phyloP scores from a whole-genome alignment of 495 filamentous ascomycete genomes.

The Extremus antarcticus region DNA sequence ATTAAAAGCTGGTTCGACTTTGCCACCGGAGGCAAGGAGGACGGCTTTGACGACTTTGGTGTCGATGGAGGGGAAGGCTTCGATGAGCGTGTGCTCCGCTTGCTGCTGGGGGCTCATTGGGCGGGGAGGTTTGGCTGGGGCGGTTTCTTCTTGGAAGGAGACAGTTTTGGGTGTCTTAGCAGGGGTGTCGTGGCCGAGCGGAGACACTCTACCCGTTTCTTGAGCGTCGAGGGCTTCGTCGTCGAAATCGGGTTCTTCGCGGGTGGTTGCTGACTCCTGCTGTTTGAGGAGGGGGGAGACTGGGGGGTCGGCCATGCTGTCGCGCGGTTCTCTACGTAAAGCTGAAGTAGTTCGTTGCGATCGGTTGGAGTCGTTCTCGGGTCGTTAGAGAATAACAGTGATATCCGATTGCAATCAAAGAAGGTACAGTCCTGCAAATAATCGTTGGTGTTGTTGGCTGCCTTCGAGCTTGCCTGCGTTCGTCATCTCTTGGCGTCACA shows the following conservation, averaged over 20 bases:
- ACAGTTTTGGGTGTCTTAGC: slow-evolving; percentile 34
- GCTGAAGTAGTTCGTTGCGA: no score
- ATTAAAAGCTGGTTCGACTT: slow-evolving; percentile 91
- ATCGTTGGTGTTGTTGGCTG: no score
- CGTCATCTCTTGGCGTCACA: no score
- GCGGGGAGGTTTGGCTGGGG: slow-evolving; percentile 81
- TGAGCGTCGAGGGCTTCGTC: slow-evolving; percentile 52
- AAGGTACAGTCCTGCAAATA: no score
- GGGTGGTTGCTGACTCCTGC: slow-evolving; percentile 80
- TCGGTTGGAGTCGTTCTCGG: no score
- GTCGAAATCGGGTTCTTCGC: slow-evolving; percentile 71
- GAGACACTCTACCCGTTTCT: slow-evolving; percentile 40
- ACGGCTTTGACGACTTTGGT: slow-evolving; percentile 75
- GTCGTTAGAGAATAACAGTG: no score
- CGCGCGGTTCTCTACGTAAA: no score
- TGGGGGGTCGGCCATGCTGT: slow-evolving; percentile 10
- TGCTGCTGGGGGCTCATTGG: slow-evolving; percentile 70
- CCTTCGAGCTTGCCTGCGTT: no score
- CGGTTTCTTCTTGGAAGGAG: slow-evolving; percentile 20
- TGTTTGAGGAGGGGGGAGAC: background rate
- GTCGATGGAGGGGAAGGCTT: slow-evolving; percentile 87
- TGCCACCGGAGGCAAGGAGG: slow-evolving; percentile 70
- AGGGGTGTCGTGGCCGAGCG: slow-evolving; percentile 19
- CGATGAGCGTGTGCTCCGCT: slow-evolving; percentile 77
- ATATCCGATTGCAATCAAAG: no score